phyloP scores from a whole-genome alignment of 129 eudicot genomes.

The Ambrosia artemisiifolia region DNA sequence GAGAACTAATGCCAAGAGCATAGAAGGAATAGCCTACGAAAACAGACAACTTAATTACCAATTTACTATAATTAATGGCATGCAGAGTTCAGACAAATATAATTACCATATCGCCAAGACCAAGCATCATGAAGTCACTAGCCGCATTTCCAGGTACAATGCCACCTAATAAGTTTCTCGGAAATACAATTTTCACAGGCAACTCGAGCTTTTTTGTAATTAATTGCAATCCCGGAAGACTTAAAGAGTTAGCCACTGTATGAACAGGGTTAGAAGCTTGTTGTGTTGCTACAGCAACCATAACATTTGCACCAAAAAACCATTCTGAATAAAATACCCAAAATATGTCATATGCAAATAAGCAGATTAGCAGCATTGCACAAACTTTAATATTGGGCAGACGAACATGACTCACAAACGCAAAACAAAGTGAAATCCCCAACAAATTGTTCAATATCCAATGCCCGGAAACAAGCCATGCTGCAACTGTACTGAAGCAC shows the following conservation, averaged over 20 bases:
- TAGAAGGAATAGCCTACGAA: constrained; percentile 94
- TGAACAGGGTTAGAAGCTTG: constrained; percentile 97
- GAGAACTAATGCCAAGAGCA: constrained; percentile 93
- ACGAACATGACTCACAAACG: constrained; percentile 98
- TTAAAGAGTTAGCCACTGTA: constrained; percentile 81
- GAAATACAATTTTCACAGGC: constrained; percentile 94
- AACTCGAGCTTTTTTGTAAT: constrained; percentile 89
- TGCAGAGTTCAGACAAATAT: too few species aligned
- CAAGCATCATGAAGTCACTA: constrained; percentile 96
- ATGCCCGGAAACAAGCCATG: constrained; percentile 91
- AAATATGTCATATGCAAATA: constrained; percentile 87
- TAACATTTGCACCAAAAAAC: constrained; percentile 89
- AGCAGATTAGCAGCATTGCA: constrained; percentile 77
- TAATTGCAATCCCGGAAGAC: constrained; percentile 89
- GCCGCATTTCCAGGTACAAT: constrained; percentile 69
- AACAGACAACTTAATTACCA: constrained; percentile 14
- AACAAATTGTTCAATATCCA: constrained; percentile 87
- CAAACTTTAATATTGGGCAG: constrained; percentile 95
- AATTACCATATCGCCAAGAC: constrained; percentile 98
- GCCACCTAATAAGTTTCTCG: constrained; percentile 87
- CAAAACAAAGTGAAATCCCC: constrained; percentile 92
- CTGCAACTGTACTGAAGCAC: constrained; percentile 51
- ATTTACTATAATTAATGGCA: too few species aligned
- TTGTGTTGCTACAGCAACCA: constrained; percentile 98
- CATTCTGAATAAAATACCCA: constrained; percentile 96